phyloP scores from a whole-genome alignment of 495 filamentous ascomycete species.

The Xylaria nigripes region DNA sequence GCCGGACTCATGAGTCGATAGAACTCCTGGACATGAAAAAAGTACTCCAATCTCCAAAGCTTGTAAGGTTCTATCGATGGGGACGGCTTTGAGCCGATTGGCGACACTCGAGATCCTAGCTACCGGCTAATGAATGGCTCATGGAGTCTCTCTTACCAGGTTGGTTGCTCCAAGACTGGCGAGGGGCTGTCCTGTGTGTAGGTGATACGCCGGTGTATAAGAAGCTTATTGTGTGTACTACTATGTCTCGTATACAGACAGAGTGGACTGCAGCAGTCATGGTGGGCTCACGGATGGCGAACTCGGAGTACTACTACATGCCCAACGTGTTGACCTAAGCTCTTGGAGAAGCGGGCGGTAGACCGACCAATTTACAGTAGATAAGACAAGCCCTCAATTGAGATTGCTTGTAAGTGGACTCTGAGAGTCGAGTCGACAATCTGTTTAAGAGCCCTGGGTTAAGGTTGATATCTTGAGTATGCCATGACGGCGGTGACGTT shows the following conservation, averaged over 20 bases:
- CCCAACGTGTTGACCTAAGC: not conserved
- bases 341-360: not conserved
- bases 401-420: not conserved
- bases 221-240: not conserved
- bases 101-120: not conserved
- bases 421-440: not conserved
- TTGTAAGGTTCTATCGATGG: not conserved
- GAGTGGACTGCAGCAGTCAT: not conserved
- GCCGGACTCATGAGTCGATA: no score
- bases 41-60: not conserved
- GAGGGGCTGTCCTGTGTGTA: not conserved
- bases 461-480: not conserved
- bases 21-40: not conserved
- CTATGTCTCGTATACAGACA: not conserved
- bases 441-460: not conserved
- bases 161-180: not conserved
- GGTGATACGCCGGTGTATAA: no score
- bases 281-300: not conserved
- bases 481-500: not conserved
- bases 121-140: not conserved
- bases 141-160: not conserved
- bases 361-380: not conserved
- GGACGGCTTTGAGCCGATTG: not conserved
- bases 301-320: not conserved
- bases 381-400: not conserved